Conservation (phyloP, 352 stramenopile species). For the Hyphochytrium catenoides region DNA sequence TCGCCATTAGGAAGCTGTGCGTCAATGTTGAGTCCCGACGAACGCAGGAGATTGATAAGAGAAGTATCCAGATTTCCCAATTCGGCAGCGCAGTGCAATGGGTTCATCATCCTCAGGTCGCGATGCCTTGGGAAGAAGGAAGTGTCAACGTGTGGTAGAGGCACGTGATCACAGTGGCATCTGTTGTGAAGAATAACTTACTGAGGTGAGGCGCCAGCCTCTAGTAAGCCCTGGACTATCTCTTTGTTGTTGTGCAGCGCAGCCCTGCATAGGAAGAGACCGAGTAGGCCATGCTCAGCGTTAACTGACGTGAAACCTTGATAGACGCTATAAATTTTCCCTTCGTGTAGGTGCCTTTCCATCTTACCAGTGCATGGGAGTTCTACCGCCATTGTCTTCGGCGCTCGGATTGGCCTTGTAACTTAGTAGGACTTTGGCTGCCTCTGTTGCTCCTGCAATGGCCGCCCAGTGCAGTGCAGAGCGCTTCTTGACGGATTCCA, state of each 20-base stretch:
- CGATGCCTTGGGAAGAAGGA: conserved; percentile 19
- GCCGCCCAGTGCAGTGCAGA: conserved; percentile 49
- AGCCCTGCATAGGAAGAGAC: too few species aligned
- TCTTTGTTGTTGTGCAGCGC: conserved; percentile 28
- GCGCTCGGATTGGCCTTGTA: conserved; percentile 39
- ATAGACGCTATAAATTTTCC: too few species aligned
- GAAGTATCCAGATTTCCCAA: conserved; percentile 17
- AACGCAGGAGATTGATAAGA: conserved; percentile 23
- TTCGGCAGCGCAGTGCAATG: conserved; percentile 31
- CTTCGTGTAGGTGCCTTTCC: conserved; percentile 37
- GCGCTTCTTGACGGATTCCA: conserved; percentile 40
- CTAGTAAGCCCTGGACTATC: conserved; percentile 21
- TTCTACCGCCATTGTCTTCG: conserved; percentile 32
- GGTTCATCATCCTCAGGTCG: conserved; percentile 34
- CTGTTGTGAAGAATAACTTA: not conserved
- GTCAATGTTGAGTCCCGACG: conserved; percentile 34
- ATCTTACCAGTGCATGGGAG: conserved; percentile 44
- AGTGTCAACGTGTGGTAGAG: too few species aligned
- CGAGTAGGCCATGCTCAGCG: conserved; percentile 17
- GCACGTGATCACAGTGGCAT: not conserved
- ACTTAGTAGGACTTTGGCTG: conserved; percentile 33
- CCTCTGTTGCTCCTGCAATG: conserved; percentile 25
- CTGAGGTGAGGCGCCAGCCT: conserved; percentile 10
- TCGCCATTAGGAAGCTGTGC: conserved; percentile 29
- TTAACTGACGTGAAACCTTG: too few species aligned